Base-by-base conservation (phyloP, 495 filamentous ascomycete species). In the Talaromyces thailandensis region DNA sequence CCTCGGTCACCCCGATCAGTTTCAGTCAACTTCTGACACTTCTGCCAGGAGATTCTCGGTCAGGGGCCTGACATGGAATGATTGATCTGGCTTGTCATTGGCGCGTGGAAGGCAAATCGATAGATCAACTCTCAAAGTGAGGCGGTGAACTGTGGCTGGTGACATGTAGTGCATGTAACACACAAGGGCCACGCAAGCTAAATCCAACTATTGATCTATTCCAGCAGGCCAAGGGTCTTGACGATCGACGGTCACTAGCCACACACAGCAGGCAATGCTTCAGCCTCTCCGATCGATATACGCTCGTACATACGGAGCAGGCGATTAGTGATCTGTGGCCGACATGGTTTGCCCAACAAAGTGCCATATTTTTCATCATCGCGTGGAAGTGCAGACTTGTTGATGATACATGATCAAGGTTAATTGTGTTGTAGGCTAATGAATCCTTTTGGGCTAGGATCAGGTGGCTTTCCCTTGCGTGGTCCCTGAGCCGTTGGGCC, bases 201-300 rank as follows among this genome's bases (percentile, higher is more conserved):
- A 48, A 48, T 48, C 43, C 43, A 48, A 48, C n/a, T 48, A 48
- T 48, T 48, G 43, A 48, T 48, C 43, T 48, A n/a, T 9, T 21
- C 6, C n/a, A 21, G 43, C n/a, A 48, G 43, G 6, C 43, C 6
- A 48, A 37, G 40, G 40, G n/a, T 48, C 43, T 4, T 3, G 18
- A 26, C 24, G 57, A 59, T 59, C 57, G 57, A 26, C 57, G 21
- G 23, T 23, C 57, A 48, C 57, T 28, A 43, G 57, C 57, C 57
- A 59, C 35, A 40, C 57, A 59, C 35, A 40, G 21, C 18, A 16
- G 18, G 18, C 35, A 35, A 43, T 53, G 50, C 50, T 53, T 53
- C 50, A 53, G 50, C 50, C 50, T 53, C 50, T 53, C 18, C 43
- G 43, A 48, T 48, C 43, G 43, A 48, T 48, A 21, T 48, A 21